Evolutionary conservation across 225 moss, liverwort and hornwort genomes (phyloP), one percentile per base, ranked within the genome.

Genomic region (Sphagnum contortum): DNA sequence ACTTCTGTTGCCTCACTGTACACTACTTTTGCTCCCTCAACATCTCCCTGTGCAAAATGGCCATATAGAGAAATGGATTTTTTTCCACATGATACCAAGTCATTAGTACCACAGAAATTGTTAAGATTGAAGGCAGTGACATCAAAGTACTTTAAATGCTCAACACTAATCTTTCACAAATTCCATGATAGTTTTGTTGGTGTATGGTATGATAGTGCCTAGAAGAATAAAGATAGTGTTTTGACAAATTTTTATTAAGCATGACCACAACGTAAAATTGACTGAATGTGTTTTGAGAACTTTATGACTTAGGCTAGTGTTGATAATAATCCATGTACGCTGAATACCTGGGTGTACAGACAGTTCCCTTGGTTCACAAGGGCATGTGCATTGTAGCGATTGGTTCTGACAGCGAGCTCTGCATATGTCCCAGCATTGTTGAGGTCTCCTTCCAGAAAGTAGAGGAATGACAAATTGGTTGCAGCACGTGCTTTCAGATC

Each of bases 281-380:
- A 29, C 29, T 29, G 29, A 29, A 29, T 29, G 29, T 29, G 29
- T 29, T 29, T 29, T 29, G 29, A 29, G 29, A 29, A 29, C 29
- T 29, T 29, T 29, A 29, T 29, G 29, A 29, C 29, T 29, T 29
- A 29, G 29, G 29, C 29, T 29, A 29, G 29, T 29, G 29, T 29
- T 1, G 1, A 29, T 29, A 29, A 29, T 29, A 29, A 29, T 29
- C 29, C 29, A 29, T 29, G 29, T 29, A 29, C 0, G 29, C 29
- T 29, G 29, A 0, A 29, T 77, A 91, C 90, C 69, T 70, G 81
- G 11, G 74, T 73, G 66, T 71, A 98, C 11, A 89, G 63, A 72
- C 93, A 98, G 51, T 98, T 98, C 64, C 91, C 98, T 72, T 84
- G 82, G 71, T 98, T 93, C 9, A 98, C 93, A 64, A 98, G 82